Evolutionary conservation across 208 protist species (phyloP).

Genomic region (Trypanosoma cruzi): DNA sequence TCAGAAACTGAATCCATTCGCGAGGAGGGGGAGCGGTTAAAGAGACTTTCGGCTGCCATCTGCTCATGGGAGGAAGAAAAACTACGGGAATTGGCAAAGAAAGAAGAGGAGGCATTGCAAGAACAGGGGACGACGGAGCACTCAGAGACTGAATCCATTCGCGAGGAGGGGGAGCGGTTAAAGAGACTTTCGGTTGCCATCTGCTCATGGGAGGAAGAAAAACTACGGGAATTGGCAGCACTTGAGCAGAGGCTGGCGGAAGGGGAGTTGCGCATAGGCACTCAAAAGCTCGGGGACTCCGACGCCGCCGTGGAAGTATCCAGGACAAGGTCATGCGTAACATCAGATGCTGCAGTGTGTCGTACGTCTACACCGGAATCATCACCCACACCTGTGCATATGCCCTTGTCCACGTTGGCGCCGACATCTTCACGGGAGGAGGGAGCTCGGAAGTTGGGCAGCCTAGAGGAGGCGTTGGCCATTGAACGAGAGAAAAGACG

Average conservation of each 20-base stretch:
- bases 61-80: no score
- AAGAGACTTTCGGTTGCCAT: neutral
- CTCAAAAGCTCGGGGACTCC: neutral
- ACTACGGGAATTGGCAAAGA: no score
- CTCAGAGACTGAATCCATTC: neutral
- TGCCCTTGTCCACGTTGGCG: neutral
- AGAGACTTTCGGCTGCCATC: neutral
- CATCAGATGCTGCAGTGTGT: neutral
- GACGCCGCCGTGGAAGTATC: neutral
- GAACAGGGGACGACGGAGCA: neutral
- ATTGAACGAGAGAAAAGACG: conserved; percentile 32
- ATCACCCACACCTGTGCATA: no score
- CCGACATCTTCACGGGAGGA: neutral
- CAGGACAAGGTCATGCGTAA: neutral
- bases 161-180: neutral
- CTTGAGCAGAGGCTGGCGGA: neutral
- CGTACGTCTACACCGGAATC: neutral
- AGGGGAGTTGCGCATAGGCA: neutral
- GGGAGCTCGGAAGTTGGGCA: neutral
- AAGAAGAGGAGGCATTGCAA: neutral
- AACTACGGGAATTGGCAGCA: neutral
- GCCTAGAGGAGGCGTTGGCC: conserved; percentile 33
- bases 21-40: neutral
- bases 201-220: neutral
- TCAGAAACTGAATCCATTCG: neutral